These are phyloP conservation scores for Musa balbisiana DNA, from an alignment of 202 grass and related monocot genomes.

Conservation along the genomic window DNA sequence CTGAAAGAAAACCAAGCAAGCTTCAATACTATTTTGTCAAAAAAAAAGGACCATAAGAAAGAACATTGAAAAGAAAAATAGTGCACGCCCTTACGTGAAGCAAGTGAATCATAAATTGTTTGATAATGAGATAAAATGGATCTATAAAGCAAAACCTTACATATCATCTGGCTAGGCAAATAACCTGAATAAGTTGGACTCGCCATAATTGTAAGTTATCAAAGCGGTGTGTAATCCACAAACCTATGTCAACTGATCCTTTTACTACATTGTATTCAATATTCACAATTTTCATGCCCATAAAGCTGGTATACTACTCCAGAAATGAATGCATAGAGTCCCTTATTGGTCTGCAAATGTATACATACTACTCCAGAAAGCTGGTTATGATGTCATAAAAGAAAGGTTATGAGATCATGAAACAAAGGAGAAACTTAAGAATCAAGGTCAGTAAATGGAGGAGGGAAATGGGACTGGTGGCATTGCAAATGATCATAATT, in stretches of 20 bases:
- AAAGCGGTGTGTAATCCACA: not conserved
- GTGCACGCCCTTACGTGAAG: not conserved
- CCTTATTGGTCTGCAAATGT: too few species aligned
- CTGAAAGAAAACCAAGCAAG: slow-evolving; percentile 25
- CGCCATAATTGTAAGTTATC: not conserved
- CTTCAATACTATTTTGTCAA: not conserved
- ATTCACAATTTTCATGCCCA: too few species aligned
- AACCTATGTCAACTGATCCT: not conserved
- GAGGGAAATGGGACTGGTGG: not conserved
- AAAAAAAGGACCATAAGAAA: not conserved
- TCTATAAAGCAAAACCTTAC: not conserved
- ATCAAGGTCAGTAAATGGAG: not conserved
- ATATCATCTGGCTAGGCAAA: not conserved
- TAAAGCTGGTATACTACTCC: too few species aligned
- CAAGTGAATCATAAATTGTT: not conserved
- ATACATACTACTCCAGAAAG: too few species aligned
- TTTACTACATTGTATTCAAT: not conserved
- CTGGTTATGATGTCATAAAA: too few species aligned
- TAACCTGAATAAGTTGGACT: not conserved
- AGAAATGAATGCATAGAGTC: too few species aligned
- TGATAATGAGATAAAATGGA: not conserved
- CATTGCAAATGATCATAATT: not conserved
- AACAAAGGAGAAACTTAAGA: too few species aligned
- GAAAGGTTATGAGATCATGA: too few species aligned
- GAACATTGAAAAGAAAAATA: not conserved